Percentiles rank a stretch among this genome's conserved stretches.
phyloP scores from a whole-genome alignment of 73 alveolate genomes.

The Tetrahymena thermophila region DNA sequence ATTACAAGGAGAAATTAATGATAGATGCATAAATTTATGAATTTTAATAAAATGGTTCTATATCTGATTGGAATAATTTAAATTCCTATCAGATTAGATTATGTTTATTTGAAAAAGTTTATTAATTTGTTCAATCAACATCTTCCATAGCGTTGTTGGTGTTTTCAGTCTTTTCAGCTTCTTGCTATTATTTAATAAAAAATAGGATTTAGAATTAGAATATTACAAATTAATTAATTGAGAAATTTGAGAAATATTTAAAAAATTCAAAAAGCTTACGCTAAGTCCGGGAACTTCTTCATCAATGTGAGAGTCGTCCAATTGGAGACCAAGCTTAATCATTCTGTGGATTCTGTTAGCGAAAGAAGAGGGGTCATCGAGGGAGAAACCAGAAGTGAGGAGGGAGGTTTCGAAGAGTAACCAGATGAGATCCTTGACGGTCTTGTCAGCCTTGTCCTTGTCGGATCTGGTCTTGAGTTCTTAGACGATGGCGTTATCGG shows the following conservation, averaged over 20 bases:
- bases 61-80: not conserved
- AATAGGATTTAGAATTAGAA: not conserved
- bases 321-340: slow-evolving; percentile 97
- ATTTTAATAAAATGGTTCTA: not conserved
- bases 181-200: not conserved
- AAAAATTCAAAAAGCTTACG: not conserved
- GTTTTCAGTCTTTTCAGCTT: not conserved
- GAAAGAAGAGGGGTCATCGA: slow-evolving; percentile 96
- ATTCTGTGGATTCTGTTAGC: slow-evolving; percentile 98
- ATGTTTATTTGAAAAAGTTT: not conserved
- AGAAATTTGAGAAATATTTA: not conserved
- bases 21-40: not conserved
- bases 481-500: slow-evolving; percentile 87
- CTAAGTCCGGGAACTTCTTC: slow-evolving; percentile 46
- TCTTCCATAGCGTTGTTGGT: not conserved
- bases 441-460: slow-evolving; percentile 93
- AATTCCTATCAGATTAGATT: not conserved
- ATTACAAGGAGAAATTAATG: not conserved
- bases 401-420: slow-evolving; percentile 97
- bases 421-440: slow-evolving; percentile 98
- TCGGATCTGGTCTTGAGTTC: slow-evolving; percentile 96
- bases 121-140: not conserved
- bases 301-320: slow-evolving; percentile 71
- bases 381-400: slow-evolving; percentile 97
- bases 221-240: not conserved